Percentiles rank a stretch among this genome's conserved stretches.
These are phyloP conservation scores for Serendipita indica DNA, from an alignment of 768 basidiomycete species.

Conservation along the genomic window DNA sequence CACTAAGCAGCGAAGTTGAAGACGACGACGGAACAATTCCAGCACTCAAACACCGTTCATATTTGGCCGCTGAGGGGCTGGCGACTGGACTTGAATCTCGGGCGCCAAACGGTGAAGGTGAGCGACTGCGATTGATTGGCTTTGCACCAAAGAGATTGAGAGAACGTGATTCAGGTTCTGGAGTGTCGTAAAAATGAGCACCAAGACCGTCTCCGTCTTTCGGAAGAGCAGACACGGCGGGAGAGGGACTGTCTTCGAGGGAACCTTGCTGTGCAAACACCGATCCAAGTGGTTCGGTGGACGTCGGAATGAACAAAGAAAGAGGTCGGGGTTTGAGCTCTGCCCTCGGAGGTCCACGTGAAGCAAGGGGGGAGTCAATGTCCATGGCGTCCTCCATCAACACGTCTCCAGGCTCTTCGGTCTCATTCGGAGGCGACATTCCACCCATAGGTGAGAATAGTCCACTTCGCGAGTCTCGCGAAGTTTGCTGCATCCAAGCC, in stretches of 20 bases:
- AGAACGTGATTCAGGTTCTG: slow-evolving; percentile 63
- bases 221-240: slow-evolving; percentile 13
- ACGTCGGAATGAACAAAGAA: slow-evolving; percentile 14
- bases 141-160: slow-evolving; percentile 27
- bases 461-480: background rate
- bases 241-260: slow-evolving; percentile 3
- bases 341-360: background rate
- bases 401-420: background rate
- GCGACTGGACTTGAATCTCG: slow-evolving; percentile 18
- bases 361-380: background rate
- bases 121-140: slow-evolving; percentile 16
- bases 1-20: slow-evolving; percentile 28
- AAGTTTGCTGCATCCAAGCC: background rate
- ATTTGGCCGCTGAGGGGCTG: background rate
- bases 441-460: background rate
- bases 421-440: background rate
- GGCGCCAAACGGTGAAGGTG: slow-evolving; percentile 27
- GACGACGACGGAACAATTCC: slow-evolving; percentile 28
- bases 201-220: slow-evolving; percentile 21
- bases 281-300: slow-evolving; percentile 17
- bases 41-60: background rate
- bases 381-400: slow-evolving; percentile 10
- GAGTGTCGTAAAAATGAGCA: slow-evolving; percentile 30
- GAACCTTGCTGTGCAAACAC: slow-evolving; percentile 21
- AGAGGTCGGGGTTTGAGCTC: background rate